phyloP scores from a whole-genome alignment of 2,329 filamentous ascomycete genomes.

The Fusarium citri region DNA sequence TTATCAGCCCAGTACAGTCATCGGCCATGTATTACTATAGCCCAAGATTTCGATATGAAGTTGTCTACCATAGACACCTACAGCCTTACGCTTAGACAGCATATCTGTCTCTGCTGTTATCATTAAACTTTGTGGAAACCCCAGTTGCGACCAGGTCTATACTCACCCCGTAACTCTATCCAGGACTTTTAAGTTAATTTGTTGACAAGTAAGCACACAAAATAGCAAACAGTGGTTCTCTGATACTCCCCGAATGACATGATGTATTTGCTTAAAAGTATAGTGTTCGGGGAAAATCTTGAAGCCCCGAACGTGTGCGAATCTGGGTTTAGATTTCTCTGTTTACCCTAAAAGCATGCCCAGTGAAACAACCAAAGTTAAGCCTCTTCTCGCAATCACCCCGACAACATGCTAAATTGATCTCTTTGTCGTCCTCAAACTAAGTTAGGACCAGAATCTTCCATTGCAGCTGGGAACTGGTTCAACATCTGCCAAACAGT shows the following conservation, averaged over 20 bases:
- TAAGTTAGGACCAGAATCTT: conserved; percentile 14
- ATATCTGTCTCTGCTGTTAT: not conserved
- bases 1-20: not conserved
- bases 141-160: not conserved
- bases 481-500: conserved; percentile 69
- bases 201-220: not conserved
- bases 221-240: too few relatives aligned
- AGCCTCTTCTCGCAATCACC: not conserved
- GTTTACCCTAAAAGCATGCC: not conserved
- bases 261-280: not conserved
- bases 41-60: not conserved
- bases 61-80: not conserved
- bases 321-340: not conserved
- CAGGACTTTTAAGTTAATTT: not conserved
- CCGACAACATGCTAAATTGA: not conserved
- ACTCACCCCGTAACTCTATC: not conserved
- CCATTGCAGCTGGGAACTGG: conserved; percentile 54
- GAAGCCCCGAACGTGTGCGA: not conserved
- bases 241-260: not conserved
- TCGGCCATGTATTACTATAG: not conserved
- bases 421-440: not conserved
- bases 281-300: not conserved
- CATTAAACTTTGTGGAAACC: not conserved
- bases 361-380: not conserved
- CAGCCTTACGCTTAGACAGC: not conserved